Base-by-base conservation (phyloP, 2,329 filamentous ascomycete genomes). In the Hypoxylon sp. region DNA sequence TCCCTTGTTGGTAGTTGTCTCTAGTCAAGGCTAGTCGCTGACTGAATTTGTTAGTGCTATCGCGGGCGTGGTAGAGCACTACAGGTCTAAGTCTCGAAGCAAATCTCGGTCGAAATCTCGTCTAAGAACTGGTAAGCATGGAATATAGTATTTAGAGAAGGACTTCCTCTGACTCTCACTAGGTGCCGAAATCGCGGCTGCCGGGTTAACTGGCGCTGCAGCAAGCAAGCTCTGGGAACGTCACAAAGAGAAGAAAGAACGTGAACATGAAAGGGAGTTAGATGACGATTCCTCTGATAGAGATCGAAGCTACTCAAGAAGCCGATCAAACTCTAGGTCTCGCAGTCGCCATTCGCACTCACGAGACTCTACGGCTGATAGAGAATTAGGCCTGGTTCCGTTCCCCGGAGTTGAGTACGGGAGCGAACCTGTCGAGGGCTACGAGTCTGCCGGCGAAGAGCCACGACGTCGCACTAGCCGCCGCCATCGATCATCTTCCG, bases 211-310 rank as follows among this genome's bases (percentile, higher is more conserved):
- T 21, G 88, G 87, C 51, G 88, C 88, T 7, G 85, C 87, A 0
- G 88, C 88, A 42, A 86, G 85, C 73, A 89, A 89, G 76, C 75
- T 90, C 21, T 90, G 88, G 79, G 87, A 90, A 77, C 84, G 83
- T 52, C 85, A 85, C 71, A 85, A 88, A 78, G 85, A 89, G 10
- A 90, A 89, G 83, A 87, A 89, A 76, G 86, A 88, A 62, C 79
- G 75, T 44, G 79, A 81, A 66, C 76, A 77, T 48, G 75, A 80
- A 51, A 76, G 60, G 44, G 77, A 78, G 54, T 76, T 73, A 63
- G 75, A 79, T 68, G 80, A 80, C 46, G 79, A 80, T 51, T 76
- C 72, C 44, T 74, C 74, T 56, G 67, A 75, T 51, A 75, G 74
- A 60, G 72, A 73, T 76, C 82, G 84, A 78, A 85, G 83, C 82